Conservation (phyloP, 805 yeast genomes). For the Candida qinlingensis region DNA sequence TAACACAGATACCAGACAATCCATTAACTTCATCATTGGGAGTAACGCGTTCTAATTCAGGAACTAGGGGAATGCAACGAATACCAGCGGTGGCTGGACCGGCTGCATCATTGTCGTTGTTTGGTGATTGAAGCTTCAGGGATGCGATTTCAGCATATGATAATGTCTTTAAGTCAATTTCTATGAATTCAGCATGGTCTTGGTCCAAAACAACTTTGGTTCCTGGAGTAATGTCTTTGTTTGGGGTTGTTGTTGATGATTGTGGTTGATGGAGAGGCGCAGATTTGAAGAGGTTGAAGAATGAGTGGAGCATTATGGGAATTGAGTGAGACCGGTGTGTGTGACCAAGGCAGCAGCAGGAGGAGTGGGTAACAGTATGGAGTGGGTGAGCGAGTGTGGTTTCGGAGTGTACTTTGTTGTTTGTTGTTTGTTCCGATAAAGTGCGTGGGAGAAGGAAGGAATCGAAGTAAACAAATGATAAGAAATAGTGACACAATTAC, state of each 20-base stretch:
- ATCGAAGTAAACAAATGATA: no score
- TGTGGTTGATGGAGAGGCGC: background rate
- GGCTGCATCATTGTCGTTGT: background rate
- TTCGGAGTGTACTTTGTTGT: no score
- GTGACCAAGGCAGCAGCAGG: no score
- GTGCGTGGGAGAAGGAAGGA: no score
- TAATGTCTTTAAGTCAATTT: conserved; percentile 40
- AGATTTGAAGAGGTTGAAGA: background rate
- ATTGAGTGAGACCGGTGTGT: no score
- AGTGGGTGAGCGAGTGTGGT: no score
- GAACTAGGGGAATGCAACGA: no score
- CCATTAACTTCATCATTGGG: background rate
- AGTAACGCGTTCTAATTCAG: background rate
- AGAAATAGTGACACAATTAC: no score
- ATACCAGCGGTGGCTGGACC: background rate
- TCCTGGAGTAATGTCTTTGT: conserved; percentile 11
- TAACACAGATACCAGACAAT: no score
- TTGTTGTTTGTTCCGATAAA: no score
- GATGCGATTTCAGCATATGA: conserved; percentile 52
- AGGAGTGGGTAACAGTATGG: no score
- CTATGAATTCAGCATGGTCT: conserved; percentile 37
- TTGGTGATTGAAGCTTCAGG: conserved; percentile 7
- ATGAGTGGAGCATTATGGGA: background rate
- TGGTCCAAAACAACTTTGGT: conserved; percentile 15
- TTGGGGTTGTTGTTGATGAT: background rate